Conservation (phyloP, 2,329 filamentous ascomycete genomes). For the Aspergillus vadensis region DNA sequence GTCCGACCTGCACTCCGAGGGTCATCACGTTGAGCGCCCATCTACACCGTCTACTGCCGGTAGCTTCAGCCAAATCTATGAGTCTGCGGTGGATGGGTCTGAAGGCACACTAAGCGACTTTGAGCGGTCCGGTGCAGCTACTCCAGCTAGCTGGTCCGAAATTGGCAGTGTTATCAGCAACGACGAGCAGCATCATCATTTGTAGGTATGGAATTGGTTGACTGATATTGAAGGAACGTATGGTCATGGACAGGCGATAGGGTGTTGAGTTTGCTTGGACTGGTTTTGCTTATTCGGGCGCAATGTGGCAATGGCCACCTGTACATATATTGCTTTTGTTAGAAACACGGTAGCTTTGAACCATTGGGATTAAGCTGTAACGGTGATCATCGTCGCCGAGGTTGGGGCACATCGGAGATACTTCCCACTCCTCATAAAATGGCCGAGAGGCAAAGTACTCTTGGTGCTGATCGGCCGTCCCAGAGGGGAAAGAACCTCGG, state of each 20-base stretch:
- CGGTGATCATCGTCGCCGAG: background rate
- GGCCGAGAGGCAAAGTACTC: background rate
- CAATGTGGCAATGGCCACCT: background rate
- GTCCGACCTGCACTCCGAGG: slow-evolving; percentile 16
- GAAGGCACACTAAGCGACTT: slow-evolving; percentile 45
- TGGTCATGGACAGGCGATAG: background rate
- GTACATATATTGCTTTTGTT: background rate
- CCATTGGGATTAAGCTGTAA: no score
- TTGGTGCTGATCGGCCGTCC: background rate
- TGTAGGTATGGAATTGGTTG: slow-evolving; percentile 2
- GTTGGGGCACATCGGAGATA: background rate
- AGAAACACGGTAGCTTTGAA: background rate
- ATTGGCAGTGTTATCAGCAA: slow-evolving; percentile 48
- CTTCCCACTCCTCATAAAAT: background rate
- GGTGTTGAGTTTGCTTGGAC: background rate
- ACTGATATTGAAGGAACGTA: background rate
- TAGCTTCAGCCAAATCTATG: slow-evolving; percentile 41
- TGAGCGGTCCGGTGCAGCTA: slow-evolving; percentile 36
- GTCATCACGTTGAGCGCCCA: slow-evolving; percentile 33
- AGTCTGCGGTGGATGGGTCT: slow-evolving; percentile 33
- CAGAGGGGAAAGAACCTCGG: slow-evolving; percentile 15
- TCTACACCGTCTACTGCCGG: slow-evolving; percentile 41
- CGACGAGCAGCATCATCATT: slow-evolving; percentile 38
- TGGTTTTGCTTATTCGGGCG: background rate
- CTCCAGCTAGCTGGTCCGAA: slow-evolving; percentile 49